Conservation (phyloP, 495 filamentous ascomycete species). For the Penicillium roqueforti region DNA sequence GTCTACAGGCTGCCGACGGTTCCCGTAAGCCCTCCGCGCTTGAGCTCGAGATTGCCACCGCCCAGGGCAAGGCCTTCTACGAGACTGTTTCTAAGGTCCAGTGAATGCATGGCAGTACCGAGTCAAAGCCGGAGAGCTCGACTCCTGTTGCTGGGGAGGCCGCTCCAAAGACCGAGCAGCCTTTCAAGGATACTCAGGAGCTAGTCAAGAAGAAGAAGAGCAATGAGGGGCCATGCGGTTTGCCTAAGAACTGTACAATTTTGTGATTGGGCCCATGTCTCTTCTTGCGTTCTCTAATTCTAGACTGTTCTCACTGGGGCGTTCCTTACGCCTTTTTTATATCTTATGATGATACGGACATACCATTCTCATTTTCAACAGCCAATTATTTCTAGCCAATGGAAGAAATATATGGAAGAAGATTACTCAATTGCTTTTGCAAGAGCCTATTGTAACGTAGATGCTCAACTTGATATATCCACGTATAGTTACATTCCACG, state of each 20-base stretch:
- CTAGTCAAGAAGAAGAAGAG: slow-evolving; percentile 35
- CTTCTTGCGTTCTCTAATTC: slow-evolving; percentile 5
- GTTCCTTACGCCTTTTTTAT: slow-evolving; percentile 19
- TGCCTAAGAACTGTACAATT: slow-evolving; percentile 65
- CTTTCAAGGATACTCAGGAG: slow-evolving; percentile 27
- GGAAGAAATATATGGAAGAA: neutral
- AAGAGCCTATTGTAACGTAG: neutral
- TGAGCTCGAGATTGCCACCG: slow-evolving; percentile 73
- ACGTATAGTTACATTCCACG: too few species aligned
- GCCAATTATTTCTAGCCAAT: neutral
- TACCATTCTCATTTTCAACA: neutral
- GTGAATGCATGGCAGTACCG: slow-evolving; percentile 74
- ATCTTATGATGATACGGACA: slow-evolving; percentile 17
- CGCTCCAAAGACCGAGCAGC: slow-evolving; percentile 20
- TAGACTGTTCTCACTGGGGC: slow-evolving; percentile 14
- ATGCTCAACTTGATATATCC: neutral
- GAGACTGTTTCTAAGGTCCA: slow-evolving; percentile 67
- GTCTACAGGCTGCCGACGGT: slow-evolving; percentile 57
- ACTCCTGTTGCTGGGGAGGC: slow-evolving; percentile 23
- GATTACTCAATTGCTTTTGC: neutral
- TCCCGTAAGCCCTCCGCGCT: slow-evolving; percentile 69
- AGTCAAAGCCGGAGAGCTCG: slow-evolving; percentile 30
- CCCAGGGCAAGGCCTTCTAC: slow-evolving; percentile 87
- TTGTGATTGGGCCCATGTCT: slow-evolving; percentile 33
- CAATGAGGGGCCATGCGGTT: slow-evolving; percentile 60